These are phyloP conservation scores for Candida dendrica DNA, from an alignment of 805 yeast genomes.

Conservation along the genomic window DNA sequence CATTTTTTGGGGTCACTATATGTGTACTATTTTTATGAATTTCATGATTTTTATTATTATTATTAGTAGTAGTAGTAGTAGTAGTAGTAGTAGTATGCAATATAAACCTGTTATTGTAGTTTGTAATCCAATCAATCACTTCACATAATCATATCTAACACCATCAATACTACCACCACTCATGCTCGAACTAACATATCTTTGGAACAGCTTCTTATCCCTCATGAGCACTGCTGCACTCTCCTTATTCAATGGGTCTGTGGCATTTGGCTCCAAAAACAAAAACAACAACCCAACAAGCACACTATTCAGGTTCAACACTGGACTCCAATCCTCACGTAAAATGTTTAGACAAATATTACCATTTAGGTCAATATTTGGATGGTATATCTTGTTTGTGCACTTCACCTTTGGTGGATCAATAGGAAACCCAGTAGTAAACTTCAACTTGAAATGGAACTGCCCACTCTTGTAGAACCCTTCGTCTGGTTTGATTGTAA, in stretches of 20 bases:
- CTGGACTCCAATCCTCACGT: slow-evolving; percentile 96
- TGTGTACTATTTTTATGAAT: no score
- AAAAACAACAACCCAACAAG: slow-evolving; percentile 80
- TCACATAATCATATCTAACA: slow-evolving; percentile 61
- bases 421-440: slow-evolving; percentile 77
- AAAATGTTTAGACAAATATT: slow-evolving; percentile 87
- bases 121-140: no score
- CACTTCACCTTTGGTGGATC: slow-evolving; percentile 86
- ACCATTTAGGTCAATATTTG: slow-evolving; percentile 86
- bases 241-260: slow-evolving; percentile 88
- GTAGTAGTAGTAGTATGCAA: no score
- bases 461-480: slow-evolving; percentile 66
- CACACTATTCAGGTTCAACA: slow-evolving; percentile 70
- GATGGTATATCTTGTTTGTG: slow-evolving; percentile 73
- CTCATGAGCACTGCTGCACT: slow-evolving; percentile 59
- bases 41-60: no score
- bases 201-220: slow-evolving; percentile 41
- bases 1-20: no score
- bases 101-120: no score
- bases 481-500: slow-evolving; percentile 56
- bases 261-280: slow-evolving; percentile 84
- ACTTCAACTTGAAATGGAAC: slow-evolving; percentile 61
- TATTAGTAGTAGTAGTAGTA: no score
- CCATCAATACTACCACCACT: slow-evolving; percentile 59
- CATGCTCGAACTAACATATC: slow-evolving; percentile 59